Conservation (phyloP, 148 eudicot species). For the Mesembryanthemum crystallinum region DNA sequence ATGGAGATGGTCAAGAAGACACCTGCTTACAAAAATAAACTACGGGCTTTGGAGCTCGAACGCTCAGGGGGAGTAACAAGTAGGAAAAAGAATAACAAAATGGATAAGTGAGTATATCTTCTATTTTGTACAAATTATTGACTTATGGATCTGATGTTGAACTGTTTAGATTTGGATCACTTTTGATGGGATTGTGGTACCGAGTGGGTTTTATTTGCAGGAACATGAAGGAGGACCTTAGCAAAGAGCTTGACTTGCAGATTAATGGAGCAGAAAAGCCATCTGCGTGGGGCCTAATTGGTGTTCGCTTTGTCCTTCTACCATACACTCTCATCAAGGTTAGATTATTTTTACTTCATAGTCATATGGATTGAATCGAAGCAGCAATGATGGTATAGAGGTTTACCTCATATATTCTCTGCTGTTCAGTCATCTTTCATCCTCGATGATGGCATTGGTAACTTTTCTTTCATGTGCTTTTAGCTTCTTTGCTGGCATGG, state of each 20-base stretch:
- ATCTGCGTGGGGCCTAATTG: conserved; percentile 75
- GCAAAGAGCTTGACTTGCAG: conserved; percentile 95
- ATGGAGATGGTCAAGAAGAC: conserved; percentile 90
- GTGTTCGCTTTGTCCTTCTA: conserved; percentile 68
- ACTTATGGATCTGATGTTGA: neutral
- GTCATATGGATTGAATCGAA: neutral
- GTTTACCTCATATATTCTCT: neutral
- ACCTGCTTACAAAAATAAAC: conserved; percentile 87
- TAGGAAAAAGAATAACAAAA: conserved; percentile 67
- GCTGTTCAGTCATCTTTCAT: neutral
- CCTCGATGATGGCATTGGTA: conserved; percentile 1
- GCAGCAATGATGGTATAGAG: neutral
- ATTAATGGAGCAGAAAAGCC: conserved; percentile 96
- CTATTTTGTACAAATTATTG: neutral
- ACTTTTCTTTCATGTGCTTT: conserved; percentile 20
- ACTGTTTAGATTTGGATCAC: neutral
- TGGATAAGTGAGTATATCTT: conserved; percentile 52
- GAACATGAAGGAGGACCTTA: conserved; percentile 66
- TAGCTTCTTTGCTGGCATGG: conserved; percentile 81
- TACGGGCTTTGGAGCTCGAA: conserved; percentile 80
- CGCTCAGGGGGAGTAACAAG: conserved; percentile 78
- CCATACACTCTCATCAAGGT: conserved; percentile 91
- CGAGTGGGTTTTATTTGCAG: conserved; percentile 37
- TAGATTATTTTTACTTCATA: neutral
- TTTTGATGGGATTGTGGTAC: neutral